Conservation (phyloP, 1,139 yeast species). For the Candida neerlandica region DNA sequence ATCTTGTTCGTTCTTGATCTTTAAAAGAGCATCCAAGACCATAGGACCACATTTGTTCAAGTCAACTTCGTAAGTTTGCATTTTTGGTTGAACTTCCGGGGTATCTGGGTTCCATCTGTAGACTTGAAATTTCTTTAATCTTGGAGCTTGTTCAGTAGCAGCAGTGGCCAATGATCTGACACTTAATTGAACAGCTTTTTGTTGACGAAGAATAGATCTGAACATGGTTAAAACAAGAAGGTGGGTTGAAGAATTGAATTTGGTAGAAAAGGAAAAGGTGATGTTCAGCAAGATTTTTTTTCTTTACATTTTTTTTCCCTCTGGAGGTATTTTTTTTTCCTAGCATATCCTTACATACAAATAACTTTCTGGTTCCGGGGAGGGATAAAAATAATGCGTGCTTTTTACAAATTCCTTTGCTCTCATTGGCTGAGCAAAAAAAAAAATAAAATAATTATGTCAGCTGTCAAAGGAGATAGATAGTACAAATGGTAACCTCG, state of each 20-base stretch:
- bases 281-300: conserved; percentile 4
- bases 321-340: conserved; percentile 3
- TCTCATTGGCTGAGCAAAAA: conserved; percentile 10
- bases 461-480: not conserved
- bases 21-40: conserved; percentile 93
- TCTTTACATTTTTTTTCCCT: not conserved
- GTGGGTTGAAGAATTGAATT: conserved; percentile 3
- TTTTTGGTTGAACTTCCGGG: conserved; percentile 88
- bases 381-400: conserved; percentile 4
- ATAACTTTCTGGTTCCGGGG: conserved; percentile 6
- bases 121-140: conserved; percentile 82
- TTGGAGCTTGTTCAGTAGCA: conserved; percentile 45
- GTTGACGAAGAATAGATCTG: conserved; percentile 33
- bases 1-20: conserved; percentile 96
- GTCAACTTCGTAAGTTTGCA: conserved; percentile 83
- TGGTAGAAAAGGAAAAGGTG: conserved; percentile 1
- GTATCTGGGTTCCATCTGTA: conserved; percentile 99
- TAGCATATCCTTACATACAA: not conserved
- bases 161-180: conserved; percentile 47
- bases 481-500: too few species aligned
- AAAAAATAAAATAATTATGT: not conserved
- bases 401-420: conserved; percentile 12
- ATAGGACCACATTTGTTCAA: conserved; percentile 95
- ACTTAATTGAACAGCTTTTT: conserved; percentile 13
- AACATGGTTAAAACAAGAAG: conserved; percentile 17